A percentile compares a stretch with the other conserved stretches of the same genome.
phyloP scores from a whole-genome alignment of 495 filamentous ascomycete species.

The Staphylotrichum longicolle region DNA sequence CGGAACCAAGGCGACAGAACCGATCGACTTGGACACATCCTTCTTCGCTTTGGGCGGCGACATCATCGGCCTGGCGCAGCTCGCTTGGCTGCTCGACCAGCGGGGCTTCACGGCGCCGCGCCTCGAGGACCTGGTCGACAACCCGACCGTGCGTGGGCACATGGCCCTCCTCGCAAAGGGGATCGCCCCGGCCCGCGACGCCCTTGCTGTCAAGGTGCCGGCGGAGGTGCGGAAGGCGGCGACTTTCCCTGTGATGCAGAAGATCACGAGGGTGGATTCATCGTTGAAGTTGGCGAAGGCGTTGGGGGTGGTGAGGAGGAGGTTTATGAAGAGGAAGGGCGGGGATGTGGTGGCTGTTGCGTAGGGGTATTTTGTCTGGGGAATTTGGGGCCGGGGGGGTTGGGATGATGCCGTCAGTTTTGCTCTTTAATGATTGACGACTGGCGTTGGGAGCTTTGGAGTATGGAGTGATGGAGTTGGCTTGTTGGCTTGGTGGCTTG shows the following conservation, averaged over 20 bases:
- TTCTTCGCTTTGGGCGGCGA: constrained; percentile 28
- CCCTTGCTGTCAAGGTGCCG: neutral
- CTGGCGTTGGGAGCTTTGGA: too few species aligned
- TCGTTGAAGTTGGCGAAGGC: constrained; percentile 1
- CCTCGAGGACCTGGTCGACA: constrained; percentile 24
- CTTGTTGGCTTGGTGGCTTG: too few species aligned
- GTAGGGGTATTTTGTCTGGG: neutral
- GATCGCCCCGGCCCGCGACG: neutral
- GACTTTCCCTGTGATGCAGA: constrained; percentile 1
- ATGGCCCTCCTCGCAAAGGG: constrained; percentile 12
- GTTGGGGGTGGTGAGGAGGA: constrained; percentile 9
- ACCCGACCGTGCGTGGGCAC: constrained; percentile 22
- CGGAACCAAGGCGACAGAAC: neutral
- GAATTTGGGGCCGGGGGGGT: too few species aligned
- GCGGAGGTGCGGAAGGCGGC: neutral
- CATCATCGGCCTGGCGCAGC: constrained; percentile 26
- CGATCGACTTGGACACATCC: constrained; percentile 15
- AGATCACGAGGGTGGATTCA: constrained; percentile 1
- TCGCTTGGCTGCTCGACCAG: constrained; percentile 21
- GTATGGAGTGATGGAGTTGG: too few species aligned
- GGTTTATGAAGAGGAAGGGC: constrained; percentile 2
- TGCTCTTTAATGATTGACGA: too few species aligned
- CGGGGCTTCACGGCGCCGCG: neutral
- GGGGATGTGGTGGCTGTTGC: constrained; percentile 2
- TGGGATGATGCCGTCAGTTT: too few species aligned